Base-by-base conservation (phyloP, 108 stramenopile species). In the Pseudonitzschia pungens region DNA sequence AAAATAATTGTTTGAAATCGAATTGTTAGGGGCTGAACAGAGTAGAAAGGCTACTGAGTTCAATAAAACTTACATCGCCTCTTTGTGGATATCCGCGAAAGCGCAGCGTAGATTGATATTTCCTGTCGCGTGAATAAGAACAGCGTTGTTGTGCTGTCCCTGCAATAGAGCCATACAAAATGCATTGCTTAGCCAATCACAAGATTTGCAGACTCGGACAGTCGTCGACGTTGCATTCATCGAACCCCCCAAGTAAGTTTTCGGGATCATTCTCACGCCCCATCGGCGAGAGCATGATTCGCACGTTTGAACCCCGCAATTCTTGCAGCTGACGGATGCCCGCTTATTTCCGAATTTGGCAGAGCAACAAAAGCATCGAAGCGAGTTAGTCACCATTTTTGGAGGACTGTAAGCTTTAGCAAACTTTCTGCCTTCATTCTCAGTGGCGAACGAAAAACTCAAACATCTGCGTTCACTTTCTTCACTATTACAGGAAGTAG, bases 221-320 rank as follows among this genome's bases (percentile, higher is more conserved):
- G 78, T 71, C 2, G 53, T 43, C 0, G 78, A 48, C 1, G 68
- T 65, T 16, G 33, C 32, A 33, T 40, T 33, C 16, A 31, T 40
- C 31, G 12, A 31, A 15, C 36, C 33, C 16, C 71, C 44, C 1
- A 76, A 62, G 78, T 89, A 93, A 2, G 92, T 89, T 42, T 88
- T 84, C 20, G 92, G 92, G 51, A 93, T 27, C 85, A 83, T 86
- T 22, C 78, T 69, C 24, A 60, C 64, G 20, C 72, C 77, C 92
- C 92, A 93, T 8, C 50, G 45, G 12, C 80, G 77, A 56, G 79
- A 67, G 72, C 83, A 87, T 33, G 75, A 78, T 42, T 79, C 74
- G 75, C 92, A 93, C 50, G 86, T 77, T 58, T 72, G 67, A 28
- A 86, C 77, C 10, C 92, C 89, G 68, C 90, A 91, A 71, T 93